phyloP scores from a whole-genome alignment of 1,284 basidiomycete species.

The Anthracocystis panici-leucophaei region DNA sequence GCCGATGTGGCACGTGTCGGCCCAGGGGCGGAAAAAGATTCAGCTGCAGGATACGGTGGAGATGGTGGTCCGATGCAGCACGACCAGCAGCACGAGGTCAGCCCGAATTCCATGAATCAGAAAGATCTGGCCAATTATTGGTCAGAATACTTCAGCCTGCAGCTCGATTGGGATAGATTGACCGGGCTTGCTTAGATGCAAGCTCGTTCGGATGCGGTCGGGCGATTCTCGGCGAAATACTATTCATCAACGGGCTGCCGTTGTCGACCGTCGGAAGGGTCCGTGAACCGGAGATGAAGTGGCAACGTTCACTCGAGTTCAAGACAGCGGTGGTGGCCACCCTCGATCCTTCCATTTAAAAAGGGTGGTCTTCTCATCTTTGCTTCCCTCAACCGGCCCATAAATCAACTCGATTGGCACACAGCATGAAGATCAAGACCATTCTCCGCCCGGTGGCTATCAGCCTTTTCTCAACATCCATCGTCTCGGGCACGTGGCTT shows the following conservation, averaged over 20 bases:
- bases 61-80: background rate
- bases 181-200: conserved; percentile 24
- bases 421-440: background rate
- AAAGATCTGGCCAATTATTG: conserved; percentile 50
- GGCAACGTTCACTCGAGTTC: too few relatives aligned
- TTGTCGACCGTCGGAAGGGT: too few relatives aligned
- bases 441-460: background rate
- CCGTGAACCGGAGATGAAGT: too few relatives aligned
- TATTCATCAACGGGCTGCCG: too few relatives aligned
- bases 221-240: too few relatives aligned
- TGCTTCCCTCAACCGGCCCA: background rate
- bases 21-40: background rate
- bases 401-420: background rate
- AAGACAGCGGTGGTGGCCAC: too few relatives aligned
- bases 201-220: background rate
- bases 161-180: conserved; percentile 46
- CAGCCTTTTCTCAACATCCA: background rate
- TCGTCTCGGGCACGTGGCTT: background rate
- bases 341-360: too few relatives aligned
- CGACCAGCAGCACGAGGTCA: conserved; percentile 1
- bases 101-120: conserved; percentile 21
- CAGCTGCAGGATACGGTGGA: background rate
- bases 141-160: conserved; percentile 45
- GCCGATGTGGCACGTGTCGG: background rate
- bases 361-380: background rate